A percentile compares a stretch with the other conserved stretches of the same genome.
Conservation (phyloP, 352 stramenopile genomes). For the Globisporangium takayamanum region DNA sequence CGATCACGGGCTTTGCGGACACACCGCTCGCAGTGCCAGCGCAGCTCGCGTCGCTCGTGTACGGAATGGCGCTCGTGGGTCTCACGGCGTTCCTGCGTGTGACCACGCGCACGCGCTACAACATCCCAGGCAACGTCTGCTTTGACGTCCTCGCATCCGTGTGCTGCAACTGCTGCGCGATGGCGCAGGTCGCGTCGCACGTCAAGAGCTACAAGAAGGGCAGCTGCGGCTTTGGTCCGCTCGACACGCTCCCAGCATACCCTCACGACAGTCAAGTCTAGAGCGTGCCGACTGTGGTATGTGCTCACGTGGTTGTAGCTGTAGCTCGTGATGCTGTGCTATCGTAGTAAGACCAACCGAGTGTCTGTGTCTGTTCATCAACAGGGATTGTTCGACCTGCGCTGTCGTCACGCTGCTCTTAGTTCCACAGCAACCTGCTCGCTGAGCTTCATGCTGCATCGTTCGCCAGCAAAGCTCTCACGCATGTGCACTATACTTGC, state of each 20-base stretch:
- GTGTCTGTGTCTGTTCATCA: no score
- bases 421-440: no score
- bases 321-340: no score
- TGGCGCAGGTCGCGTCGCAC: constrained; percentile 22
- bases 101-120: constrained; percentile 2
- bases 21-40: neutral
- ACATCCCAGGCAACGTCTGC: constrained; percentile 13
- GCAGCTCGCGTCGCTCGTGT: neutral
- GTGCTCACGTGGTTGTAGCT: no score
- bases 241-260: constrained; percentile 12
- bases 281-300: neutral
- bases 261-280: neutral
- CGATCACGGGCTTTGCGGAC: neutral
- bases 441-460: no score
- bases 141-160: constrained; percentile 10
- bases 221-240: constrained; percentile 15
- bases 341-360: no score
- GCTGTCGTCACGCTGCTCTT: no score
- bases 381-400: no score
- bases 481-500: no score
- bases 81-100: constrained; percentile 5
- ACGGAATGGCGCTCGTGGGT: neutral
- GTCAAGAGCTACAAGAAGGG: constrained; percentile 22
- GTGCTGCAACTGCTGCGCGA: constrained; percentile 19
- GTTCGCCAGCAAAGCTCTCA: no score